A percentile compares a stretch with the other conserved stretches of the same genome.
Evolutionary conservation across 2,329 filamentous ascomycete genomes (phyloP).

Genomic region (Ambrosiella xylebori): DNA sequence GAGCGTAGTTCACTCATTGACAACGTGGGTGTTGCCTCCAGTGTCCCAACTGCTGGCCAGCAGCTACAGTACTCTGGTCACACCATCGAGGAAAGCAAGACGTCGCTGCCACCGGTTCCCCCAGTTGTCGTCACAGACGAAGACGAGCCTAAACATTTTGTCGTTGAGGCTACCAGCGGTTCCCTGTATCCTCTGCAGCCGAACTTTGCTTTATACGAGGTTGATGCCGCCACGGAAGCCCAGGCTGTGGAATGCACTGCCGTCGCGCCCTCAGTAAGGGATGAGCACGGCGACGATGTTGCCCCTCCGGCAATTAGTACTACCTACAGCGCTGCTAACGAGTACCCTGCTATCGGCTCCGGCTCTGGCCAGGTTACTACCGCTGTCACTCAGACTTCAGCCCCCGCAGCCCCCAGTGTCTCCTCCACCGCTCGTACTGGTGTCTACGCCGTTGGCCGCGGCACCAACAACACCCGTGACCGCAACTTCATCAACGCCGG

Average conservation of each 20-base stretch:
- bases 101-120: not conserved
- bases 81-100: not conserved
- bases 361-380: not conserved
- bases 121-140: not conserved
- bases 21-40: not conserved
- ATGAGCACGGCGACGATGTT: too few species aligned
- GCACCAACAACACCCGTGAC: not conserved
- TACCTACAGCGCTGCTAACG: not conserved
- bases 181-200: conserved; percentile 8
- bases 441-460: not conserved
- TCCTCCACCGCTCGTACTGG: not conserved
- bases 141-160: conserved; percentile 1
- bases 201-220: conserved; percentile 1
- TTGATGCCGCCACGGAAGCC: not conserved
- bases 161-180: not conserved
- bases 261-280: not conserved
- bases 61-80: not conserved
- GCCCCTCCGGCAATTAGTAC: too few species aligned
- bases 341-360: not conserved
- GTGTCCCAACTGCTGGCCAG: not conserved
- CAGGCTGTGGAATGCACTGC: not conserved
- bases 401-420: not conserved
- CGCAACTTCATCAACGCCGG: not conserved
- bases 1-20: not conserved
- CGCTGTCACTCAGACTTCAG: not conserved